phyloP scores from a whole-genome alignment of 257 asterid species.

The Coffea eugenioides region DNA sequence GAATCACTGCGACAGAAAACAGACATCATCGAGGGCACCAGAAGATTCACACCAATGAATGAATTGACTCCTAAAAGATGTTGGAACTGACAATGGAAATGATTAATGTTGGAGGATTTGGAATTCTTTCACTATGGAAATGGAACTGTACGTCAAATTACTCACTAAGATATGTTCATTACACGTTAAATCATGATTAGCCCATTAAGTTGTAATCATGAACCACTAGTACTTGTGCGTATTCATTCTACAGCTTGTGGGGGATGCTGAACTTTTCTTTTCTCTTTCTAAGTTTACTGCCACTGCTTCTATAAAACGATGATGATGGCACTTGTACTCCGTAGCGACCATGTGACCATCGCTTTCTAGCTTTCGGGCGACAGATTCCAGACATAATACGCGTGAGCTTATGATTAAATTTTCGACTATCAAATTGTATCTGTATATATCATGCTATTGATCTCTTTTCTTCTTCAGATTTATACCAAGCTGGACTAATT shows the following conservation, averaged over 20 bases:
- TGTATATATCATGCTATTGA: neutral
- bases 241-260: neutral
- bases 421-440: neutral
- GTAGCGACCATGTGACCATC: conserved; percentile 22
- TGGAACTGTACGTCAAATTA: neutral
- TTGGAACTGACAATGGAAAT: conserved; percentile 28
- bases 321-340: conserved; percentile 7
- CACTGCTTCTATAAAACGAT: neutral
- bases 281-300: too few relatives aligned
- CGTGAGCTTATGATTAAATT: conserved; percentile 15
- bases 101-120: conserved; percentile 29
- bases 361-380: conserved; percentile 25
- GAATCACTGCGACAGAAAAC: conserved; percentile 26
- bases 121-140: conserved; percentile 20
- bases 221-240: neutral
- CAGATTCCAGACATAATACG: conserved; percentile 21
- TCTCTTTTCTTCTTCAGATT: neutral
- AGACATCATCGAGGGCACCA: conserved; percentile 18
- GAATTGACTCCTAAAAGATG: conserved; percentile 31
- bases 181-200: conserved; percentile 31
- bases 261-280: neutral
- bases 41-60: conserved; percentile 24
- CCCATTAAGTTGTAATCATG: neutral
- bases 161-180: conserved; percentile 8
- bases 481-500: neutral